Evolutionary conservation across 2,329 filamentous ascomycete genomes (phyloP), one percentile per base, ranked within the genome.

Genomic region (Venturiaceae sp.): DNA sequence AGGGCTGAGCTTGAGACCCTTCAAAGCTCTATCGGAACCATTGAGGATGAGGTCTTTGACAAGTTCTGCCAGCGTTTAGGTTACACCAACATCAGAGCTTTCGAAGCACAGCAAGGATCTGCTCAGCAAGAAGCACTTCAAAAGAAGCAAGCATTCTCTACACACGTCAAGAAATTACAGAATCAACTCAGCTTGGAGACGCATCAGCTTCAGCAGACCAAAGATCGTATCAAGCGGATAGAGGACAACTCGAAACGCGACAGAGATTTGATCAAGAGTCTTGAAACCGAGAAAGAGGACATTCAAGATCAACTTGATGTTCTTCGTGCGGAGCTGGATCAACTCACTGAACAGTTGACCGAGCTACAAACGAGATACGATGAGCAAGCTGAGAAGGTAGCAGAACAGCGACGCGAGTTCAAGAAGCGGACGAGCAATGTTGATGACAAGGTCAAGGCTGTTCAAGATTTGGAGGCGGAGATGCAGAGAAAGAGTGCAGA

Each of bases 71-170:
- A 84, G 65, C 84, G 88, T 58, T 83, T 96, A 21, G 90, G 92
- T 0, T 97, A 96, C 70, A 80, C 83, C 60, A 87, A 95, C 66
- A 95, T 99, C 63, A 88, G 92, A 60, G 88, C 90, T 60, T 99
- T 97, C 67, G 91, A 97, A 69, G 87, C 87, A 28, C 92, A 95
- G 64, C 94, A 97, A 73, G 92, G 94, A 53, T 91, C 88, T 44
- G 77, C 95, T 53, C 92, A 97, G 71, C 90, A 96, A 70, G 90
- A 97, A 69, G 88, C 89, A 47, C 86, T 86, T 0, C 86, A 94
- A 72, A 92, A 92, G 76, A 90, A 90, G 62, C 85, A 88, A 57
- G 86, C 92, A 64, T 97, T 96, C 66, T 88, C 87, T 58, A 85
- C 87, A 3, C 94, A 99, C 69, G 81, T 80, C 64, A 83, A 79